Percentiles rank a stretch among this genome's conserved stretches.
phyloP scores from a whole-genome alignment of 2,329 filamentous ascomycete species.

The Cordyceps javanica region DNA sequence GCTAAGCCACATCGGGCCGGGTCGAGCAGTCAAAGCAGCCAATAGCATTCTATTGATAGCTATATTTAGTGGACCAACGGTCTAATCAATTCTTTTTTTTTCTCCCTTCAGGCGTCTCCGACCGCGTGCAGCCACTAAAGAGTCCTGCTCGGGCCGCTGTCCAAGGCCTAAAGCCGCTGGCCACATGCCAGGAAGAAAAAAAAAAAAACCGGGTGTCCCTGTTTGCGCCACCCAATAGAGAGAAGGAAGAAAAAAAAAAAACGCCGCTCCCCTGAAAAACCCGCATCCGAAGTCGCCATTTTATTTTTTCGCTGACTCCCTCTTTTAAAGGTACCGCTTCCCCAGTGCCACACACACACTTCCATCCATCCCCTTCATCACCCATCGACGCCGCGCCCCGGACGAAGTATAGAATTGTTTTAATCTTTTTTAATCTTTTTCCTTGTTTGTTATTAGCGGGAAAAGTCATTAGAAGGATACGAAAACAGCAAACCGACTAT shows the following conservation, averaged over 20 bases:
- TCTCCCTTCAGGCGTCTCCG: neutral
- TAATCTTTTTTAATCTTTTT: neutral
- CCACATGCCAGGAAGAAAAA: conserved; percentile 5
- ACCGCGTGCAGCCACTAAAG: neutral
- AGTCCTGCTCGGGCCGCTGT: conserved; percentile 2
- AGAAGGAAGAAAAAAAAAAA: neutral
- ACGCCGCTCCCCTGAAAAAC: conserved; percentile 14
- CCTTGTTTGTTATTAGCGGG: neutral
- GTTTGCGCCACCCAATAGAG: conserved; percentile 9
- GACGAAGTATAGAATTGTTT: conserved; percentile 10
- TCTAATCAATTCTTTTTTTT: neutral
- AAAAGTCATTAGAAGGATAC: neutral
- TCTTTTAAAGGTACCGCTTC: conserved; percentile 1
- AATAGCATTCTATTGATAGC: neutral
- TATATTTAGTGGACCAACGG: neutral
- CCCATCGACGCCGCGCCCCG: neutral
- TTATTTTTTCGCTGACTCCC: neutral
- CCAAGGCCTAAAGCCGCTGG: neutral
- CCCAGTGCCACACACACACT: neutral
- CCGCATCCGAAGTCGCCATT: conserved; percentile 12
- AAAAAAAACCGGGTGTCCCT: neutral
- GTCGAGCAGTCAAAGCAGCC: neutral
- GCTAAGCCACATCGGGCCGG: conserved; percentile 1
- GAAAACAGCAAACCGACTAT: neutral
- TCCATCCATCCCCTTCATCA: neutral